Percentiles rank a stretch among this genome's conserved stretches.
Evolutionary conservation across 2,329 filamentous ascomycete genomes (phyloP).

Genomic region (Neurospora sp.): DNA sequence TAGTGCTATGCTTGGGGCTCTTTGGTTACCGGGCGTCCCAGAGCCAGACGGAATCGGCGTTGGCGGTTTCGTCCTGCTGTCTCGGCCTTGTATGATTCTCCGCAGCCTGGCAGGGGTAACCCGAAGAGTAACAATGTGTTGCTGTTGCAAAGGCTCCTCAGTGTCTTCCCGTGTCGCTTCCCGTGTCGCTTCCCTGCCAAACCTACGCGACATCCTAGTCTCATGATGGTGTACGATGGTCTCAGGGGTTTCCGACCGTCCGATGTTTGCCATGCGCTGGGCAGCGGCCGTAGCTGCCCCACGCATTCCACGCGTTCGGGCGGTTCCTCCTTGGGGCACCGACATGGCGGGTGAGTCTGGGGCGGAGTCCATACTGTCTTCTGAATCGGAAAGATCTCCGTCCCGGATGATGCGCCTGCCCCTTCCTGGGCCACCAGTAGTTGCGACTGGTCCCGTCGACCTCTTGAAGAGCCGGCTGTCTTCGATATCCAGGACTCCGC

Average conservation of each 20-base stretch:
- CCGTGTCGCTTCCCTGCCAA: conserved; percentile 50
- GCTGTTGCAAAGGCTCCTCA: conserved; percentile 58
- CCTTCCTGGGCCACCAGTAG: conserved; percentile 47
- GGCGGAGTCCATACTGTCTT: conserved; percentile 81
- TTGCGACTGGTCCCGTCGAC: conserved; percentile 37
- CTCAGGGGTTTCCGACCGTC: conserved; percentile 86
- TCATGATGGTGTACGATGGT: conserved; percentile 61
- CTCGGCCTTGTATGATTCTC: conserved; percentile 41
- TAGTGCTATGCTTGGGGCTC: conserved; percentile 33
- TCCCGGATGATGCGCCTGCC: conserved; percentile 36
- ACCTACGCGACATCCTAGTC: conserved; percentile 55
- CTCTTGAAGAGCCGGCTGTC: conserved; percentile 83
- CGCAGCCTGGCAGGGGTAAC: conserved; percentile 63
- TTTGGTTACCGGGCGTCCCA: conserved; percentile 36
- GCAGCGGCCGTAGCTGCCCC: conserved; percentile 81
- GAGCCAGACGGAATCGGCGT: conserved; percentile 29
- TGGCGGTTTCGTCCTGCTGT: conserved; percentile 29
- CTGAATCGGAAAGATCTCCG: conserved; percentile 75
- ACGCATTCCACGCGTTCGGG: conserved; percentile 78
- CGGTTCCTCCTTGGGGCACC: conserved; percentile 67
- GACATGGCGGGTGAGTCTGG: conserved; percentile 77
- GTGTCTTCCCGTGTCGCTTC: conserved; percentile 80
- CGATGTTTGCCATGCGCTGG: conserved; percentile 73
- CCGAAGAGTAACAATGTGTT: conserved; percentile 64
- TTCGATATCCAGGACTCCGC: conserved; percentile 69